These are phyloP conservation scores for Hanseniaspora sp. DNA, from an alignment of 1,139 yeast species.

Conservation along the genomic window DNA sequence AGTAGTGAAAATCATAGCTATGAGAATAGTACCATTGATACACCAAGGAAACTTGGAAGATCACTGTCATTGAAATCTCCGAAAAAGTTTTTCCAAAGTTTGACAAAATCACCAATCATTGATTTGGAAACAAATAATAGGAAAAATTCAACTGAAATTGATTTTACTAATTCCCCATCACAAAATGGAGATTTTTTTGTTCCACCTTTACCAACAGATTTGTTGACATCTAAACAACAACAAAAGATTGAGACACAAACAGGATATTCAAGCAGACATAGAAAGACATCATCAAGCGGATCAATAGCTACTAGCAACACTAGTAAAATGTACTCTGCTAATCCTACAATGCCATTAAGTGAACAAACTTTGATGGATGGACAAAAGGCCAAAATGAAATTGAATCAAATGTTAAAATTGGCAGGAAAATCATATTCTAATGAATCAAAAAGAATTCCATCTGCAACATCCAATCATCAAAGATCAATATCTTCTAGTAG, in stretches of 20 bases:
- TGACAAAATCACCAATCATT: conserved; percentile 4
- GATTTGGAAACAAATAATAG: not conserved
- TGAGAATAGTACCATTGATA: not conserved
- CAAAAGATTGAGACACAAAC: not conserved
- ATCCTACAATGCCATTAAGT: conserved; percentile 14
- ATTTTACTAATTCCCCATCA: not conserved
- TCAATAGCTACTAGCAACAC: not conserved
- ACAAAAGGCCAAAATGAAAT: conserved; percentile 10
- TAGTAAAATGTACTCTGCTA: conserved; percentile 11
- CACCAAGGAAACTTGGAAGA: conserved; percentile 13
- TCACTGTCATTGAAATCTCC: conserved; percentile 16
- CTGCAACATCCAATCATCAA: not conserved
- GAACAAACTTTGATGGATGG: conserved; percentile 15
- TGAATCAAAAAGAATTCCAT: conserved; percentile 3
- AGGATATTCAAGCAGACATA: not conserved
- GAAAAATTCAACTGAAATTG: not conserved
- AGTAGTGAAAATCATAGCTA: not conserved
- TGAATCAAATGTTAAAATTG: conserved; percentile 10
- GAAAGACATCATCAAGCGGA: not conserved
- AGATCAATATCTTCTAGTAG: conserved; percentile 4
- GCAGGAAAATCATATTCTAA: not conserved
- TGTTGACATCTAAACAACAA: not conserved
- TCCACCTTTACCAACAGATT: conserved; percentile 1
- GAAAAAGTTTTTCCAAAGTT: conserved; percentile 8
- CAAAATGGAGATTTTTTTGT: not conserved